A percentile compares a stretch with the other conserved stretches of the same genome.
Evolutionary conservation across 2,329 filamentous ascomycete species (phyloP).

Genomic region (Mycogone perniciosa): DNA sequence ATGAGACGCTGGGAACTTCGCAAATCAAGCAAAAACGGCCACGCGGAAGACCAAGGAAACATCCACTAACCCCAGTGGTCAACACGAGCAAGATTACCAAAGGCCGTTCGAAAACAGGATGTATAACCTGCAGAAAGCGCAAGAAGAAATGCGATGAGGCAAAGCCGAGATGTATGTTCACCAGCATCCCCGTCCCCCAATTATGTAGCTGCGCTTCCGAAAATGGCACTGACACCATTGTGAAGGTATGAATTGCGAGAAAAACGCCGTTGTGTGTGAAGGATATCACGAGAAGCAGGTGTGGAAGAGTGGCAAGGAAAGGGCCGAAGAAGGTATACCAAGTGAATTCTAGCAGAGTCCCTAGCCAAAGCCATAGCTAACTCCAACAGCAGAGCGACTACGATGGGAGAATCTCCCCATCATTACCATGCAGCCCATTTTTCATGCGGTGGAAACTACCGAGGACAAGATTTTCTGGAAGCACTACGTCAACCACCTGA

Average conservation of each 20-base stretch:
- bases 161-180: conserved; percentile 52
- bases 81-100: conserved; percentile 67
- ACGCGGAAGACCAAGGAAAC: conserved; percentile 76
- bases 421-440: conserved; percentile 58
- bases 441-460: conserved; percentile 73
- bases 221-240: conserved; percentile 13
- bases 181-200: not conserved
- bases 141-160: conserved; percentile 70
- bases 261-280: conserved; percentile 87
- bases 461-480: conserved; percentile 76
- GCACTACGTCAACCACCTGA: conserved; percentile 75
- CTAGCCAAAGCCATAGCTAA: conserved; percentile 10
- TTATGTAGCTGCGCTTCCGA: not conserved
- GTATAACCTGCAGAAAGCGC: conserved; percentile 59
- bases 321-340: conserved; percentile 57
- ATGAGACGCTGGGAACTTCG: conserved; percentile 18
- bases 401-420: conserved; percentile 43
- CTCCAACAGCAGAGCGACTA: conserved; percentile 37
- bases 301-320: conserved; percentile 81
- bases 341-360: not conserved
- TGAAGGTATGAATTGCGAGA: conserved; percentile 78
- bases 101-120: conserved; percentile 64
- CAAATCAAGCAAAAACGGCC: conserved; percentile 53
- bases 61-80: conserved; percentile 56
- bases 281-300: conserved; percentile 81